Percentiles rank a stretch among this genome's conserved stretches.
phyloP scores from a whole-genome alignment of 305 asterid genomes.

The Fraxinus ornus region DNA sequence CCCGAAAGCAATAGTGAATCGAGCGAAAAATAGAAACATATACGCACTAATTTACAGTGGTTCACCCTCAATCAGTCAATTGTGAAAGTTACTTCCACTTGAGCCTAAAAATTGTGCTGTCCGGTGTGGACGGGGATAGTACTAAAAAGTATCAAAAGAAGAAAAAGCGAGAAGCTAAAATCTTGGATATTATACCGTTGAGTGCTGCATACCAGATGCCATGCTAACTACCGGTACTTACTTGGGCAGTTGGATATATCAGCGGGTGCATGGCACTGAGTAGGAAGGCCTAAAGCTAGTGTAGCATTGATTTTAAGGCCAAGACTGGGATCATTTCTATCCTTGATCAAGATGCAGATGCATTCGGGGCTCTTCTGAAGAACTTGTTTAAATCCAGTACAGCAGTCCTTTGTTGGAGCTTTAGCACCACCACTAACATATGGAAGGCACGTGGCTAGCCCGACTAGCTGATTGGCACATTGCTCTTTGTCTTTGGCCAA shows the following conservation, averaged over 20 bases:
- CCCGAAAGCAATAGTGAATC: neutral
- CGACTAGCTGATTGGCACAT: conserved; percentile 50
- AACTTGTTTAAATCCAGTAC: conserved; percentile 59
- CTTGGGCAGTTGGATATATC: conserved; percentile 54
- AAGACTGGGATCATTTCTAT: conserved; percentile 66
- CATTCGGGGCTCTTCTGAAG: conserved; percentile 57
- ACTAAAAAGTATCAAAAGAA: no score
- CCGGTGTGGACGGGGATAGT: no score
- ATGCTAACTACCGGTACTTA: conserved; percentile 18
- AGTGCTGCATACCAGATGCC: neutral
- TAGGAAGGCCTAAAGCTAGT: conserved; percentile 67
- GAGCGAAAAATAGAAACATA: neutral
- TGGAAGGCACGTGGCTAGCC: conserved; percentile 69
- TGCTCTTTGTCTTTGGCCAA: conserved; percentile 48
- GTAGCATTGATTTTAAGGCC: conserved; percentile 73
- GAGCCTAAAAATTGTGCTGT: no score
- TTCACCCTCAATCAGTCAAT: no score
- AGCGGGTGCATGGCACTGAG: conserved; percentile 46
- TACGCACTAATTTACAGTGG: neutral
- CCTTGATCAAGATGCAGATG: conserved; percentile 61
- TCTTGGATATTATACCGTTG: neutral
- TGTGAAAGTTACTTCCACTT: neutral
- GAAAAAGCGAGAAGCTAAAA: neutral
- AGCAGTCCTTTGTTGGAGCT: conserved; percentile 63
- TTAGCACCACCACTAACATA: conserved; percentile 54